phyloP scores from a whole-genome alignment of 768 basidiomycete species.

The Naganishia antarctica region DNA sequence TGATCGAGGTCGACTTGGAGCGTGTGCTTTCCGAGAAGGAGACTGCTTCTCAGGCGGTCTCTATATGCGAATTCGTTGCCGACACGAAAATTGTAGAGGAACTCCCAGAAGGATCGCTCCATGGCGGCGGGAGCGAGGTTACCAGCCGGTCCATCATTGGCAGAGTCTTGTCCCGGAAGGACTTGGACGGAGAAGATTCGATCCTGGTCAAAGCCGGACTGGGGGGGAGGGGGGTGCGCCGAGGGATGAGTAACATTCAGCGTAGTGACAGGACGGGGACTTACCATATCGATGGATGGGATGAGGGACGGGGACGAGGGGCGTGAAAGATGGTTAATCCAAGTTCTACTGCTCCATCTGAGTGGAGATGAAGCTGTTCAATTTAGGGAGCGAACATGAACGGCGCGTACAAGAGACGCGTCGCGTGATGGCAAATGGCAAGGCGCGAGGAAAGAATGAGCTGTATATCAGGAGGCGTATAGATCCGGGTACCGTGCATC shows the following conservation, averaged over 20 bases:
- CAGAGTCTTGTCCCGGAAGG: constrained; percentile 54
- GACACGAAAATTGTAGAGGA: constrained; percentile 79
- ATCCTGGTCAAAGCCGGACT: constrained; percentile 81
- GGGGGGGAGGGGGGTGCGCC: not conserved
- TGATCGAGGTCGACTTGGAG: constrained; percentile 78
- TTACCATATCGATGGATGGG: constrained; percentile 2
- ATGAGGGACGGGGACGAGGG: no score
- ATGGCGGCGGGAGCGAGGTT: constrained; percentile 72
- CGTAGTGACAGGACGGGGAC: not conserved
- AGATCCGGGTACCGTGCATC: not conserved
- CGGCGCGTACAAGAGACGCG: not conserved
- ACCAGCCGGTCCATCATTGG: constrained; percentile 51
- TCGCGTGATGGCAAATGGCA: not conserved
- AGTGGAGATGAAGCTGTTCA: not conserved
- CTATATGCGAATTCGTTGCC: constrained; percentile 89
- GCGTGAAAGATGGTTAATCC: not conserved
- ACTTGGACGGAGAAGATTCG: constrained; percentile 75
- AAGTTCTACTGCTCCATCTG: not conserved
- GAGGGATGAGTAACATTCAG: not conserved
- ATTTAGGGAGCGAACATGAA: not conserved
- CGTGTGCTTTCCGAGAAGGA: constrained; percentile 78
- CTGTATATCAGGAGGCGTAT: not conserved
- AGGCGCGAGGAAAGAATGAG: not conserved
- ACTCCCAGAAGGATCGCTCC: constrained; percentile 74
- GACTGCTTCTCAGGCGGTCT: constrained; percentile 81